Evolutionary conservation across 805 yeast genomes (phyloP).

Genomic region (Torulaspora indica): DNA sequence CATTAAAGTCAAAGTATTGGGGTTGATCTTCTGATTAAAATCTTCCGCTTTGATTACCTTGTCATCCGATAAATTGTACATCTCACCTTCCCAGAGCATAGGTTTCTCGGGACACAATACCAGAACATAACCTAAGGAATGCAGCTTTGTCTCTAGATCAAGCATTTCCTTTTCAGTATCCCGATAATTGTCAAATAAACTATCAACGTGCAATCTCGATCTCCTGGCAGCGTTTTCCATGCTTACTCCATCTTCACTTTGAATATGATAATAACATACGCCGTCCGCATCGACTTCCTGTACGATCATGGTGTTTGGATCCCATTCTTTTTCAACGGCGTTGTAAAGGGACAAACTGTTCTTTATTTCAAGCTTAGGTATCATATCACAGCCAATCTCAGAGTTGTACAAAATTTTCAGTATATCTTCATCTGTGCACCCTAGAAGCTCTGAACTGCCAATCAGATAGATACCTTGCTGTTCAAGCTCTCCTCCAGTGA

Average conservation of each 20-base stretch:
- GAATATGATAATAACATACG: slow-evolving; percentile 24
- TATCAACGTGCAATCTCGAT: slow-evolving; percentile 2
- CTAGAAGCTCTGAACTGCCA: slow-evolving; percentile 52
- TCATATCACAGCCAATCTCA: slow-evolving; percentile 49
- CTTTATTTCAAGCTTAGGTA: slow-evolving; percentile 32
- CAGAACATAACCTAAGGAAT: slow-evolving; percentile 54
- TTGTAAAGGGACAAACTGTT: slow-evolving; percentile 30
- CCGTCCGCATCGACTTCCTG: slow-evolving; percentile 32
- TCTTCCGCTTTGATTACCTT: slow-evolving; percentile 31
- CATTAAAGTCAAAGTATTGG: slow-evolving; percentile 22
- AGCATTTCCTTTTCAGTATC: slow-evolving; percentile 32
- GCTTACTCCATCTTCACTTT: slow-evolving; percentile 11
- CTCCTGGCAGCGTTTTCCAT: slow-evolving; percentile 9
- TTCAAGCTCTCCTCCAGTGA: slow-evolving; percentile 62
- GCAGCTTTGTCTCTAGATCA: slow-evolving; percentile 28
- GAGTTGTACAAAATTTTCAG: slow-evolving; percentile 43
- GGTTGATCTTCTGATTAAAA: slow-evolving; percentile 19
- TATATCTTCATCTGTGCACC: slow-evolving; percentile 41
- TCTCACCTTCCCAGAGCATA: slow-evolving; percentile 84
- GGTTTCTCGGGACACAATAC: slow-evolving; percentile 79
- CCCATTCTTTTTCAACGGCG: slow-evolving; percentile 21
- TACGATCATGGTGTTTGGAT: slow-evolving; percentile 27
- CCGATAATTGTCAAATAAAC: slow-evolving; percentile 28
- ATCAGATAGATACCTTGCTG: slow-evolving; percentile 73
- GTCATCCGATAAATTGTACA: slow-evolving; percentile 47